Evolutionary conservation across 352 stramenopile genomes (phyloP).

Genomic region (Phytophthora multivora): DNA sequence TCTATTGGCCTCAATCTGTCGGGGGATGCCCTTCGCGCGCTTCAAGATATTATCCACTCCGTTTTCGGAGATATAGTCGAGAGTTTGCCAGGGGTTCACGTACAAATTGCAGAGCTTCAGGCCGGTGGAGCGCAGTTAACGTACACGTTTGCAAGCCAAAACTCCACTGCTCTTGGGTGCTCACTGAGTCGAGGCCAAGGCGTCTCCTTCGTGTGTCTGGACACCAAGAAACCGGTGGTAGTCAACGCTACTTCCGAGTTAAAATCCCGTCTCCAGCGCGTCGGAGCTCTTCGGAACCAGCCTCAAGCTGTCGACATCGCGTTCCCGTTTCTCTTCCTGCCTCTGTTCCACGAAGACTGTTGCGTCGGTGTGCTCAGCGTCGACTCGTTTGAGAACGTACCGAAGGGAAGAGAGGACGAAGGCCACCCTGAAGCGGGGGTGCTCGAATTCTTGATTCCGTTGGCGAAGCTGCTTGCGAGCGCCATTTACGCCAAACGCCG

Average conservation of each 20-base stretch:
- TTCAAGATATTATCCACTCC: conserved; percentile 43
- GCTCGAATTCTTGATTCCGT: conserved; percentile 49
- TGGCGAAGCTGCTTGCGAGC: conserved; percentile 48
- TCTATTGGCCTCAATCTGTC: conserved; percentile 62
- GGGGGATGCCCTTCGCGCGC: conserved; percentile 47
- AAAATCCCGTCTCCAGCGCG: conserved; percentile 33
- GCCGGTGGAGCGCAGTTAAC: conserved; percentile 42
- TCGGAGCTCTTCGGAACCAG: conserved; percentile 10
- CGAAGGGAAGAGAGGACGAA: conserved; percentile 66
- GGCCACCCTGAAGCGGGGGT: conserved; percentile 65
- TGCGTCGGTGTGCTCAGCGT: conserved; percentile 66
- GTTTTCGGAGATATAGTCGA: conserved; percentile 55
- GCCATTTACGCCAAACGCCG: conserved; percentile 71
- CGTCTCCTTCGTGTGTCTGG: conserved; percentile 62
- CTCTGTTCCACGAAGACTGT: conserved; percentile 70
- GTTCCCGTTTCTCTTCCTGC: conserved; percentile 67
- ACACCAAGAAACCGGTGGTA: conserved; percentile 45
- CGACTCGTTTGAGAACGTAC: conserved; percentile 55
- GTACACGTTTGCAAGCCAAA: conserved; percentile 57
- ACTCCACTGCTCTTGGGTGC: conserved; percentile 35
- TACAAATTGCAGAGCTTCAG: conserved; percentile 66
- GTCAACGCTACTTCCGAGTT: conserved; percentile 43
- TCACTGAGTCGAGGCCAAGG: conserved; percentile 51
- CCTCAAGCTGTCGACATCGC: conserved; percentile 13
- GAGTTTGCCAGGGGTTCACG: conserved; percentile 56